Percentiles rank a stretch among this genome's conserved stretches.
phyloP scores from a whole-genome alignment of 176 grass and related monocot species.

The Rhynchospora tenuis region DNA sequence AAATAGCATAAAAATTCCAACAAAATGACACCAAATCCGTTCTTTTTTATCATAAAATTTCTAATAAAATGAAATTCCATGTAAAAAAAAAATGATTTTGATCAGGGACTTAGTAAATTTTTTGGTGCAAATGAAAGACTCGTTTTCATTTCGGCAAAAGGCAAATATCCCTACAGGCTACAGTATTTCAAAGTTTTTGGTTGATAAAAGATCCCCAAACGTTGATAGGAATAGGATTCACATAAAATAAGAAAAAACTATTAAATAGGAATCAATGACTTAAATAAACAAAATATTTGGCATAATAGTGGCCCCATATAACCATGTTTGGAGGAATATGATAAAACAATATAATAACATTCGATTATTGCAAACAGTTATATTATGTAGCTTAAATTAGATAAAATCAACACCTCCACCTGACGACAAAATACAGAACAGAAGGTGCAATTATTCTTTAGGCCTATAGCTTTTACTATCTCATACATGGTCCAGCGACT shows the following conservation, averaged over 20 bases:
- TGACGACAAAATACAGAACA: constrained; percentile 93
- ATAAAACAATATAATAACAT: constrained; percentile 33
- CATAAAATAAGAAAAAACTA: not conserved
- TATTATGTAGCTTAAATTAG: not conserved
- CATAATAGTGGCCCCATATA: too few relatives aligned
- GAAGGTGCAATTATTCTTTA: constrained; percentile 96
- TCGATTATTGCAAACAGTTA: not conserved
- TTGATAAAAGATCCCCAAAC: not conserved
- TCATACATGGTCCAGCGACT: constrained; percentile 99
- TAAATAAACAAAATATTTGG: not conserved
- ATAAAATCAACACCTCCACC: constrained; percentile 35
- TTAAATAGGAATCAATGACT: not conserved
- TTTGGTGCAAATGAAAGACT: not conserved
- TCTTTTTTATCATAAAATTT: too few relatives aligned
- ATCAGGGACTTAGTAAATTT: not conserved
- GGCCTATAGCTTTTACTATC: constrained; percentile 87
- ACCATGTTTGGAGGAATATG: constrained; percentile 1
- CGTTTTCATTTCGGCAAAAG: not conserved
- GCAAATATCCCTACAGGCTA: not conserved
- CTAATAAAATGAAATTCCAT: too few relatives aligned
- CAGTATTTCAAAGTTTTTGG: not conserved
- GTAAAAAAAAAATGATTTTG: too few relatives aligned
- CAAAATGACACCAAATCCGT: too few relatives aligned
- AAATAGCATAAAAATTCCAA: too few relatives aligned
- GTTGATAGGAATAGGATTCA: too few relatives aligned